These are phyloP conservation scores for Colletotrichum camelliae DNA, from an alignment of 2,329 filamentous ascomycete species.

Conservation along the genomic window DNA sequence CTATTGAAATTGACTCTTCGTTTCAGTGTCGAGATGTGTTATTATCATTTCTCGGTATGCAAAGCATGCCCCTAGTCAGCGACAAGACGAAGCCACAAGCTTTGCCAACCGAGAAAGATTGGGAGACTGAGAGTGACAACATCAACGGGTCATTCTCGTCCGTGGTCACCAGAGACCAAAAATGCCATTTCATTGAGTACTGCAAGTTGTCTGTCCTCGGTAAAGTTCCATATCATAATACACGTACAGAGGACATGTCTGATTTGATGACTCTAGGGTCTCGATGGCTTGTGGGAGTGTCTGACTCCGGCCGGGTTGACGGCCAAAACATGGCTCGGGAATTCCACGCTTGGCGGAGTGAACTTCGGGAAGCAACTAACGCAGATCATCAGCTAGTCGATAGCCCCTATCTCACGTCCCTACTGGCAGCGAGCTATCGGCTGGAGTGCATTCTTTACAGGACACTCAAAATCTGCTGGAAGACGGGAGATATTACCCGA, in stretches of 20 bases:
- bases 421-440: neutral
- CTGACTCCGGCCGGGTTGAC: neutral
- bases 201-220: neutral
- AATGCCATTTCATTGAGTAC: neutral
- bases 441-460: neutral
- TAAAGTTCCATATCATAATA: neutral
- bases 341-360: neutral
- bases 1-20: accelerated
- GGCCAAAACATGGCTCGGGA: neutral
- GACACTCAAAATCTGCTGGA: neutral
- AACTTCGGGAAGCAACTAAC: accelerated
- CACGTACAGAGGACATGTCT: neutral
- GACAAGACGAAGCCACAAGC: neutral
- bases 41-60: neutral
- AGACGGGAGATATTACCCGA: neutral
- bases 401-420: neutral
- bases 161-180: neutral
- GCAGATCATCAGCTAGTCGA: neutral
- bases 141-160: neutral
- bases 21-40: neutral
- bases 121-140: neutral
- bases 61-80: neutral
- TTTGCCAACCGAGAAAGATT: neutral
- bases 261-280: neutral
- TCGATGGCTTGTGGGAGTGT: neutral